A percentile compares a stretch with the other conserved stretches of the same genome.
Evolutionary conservation across 164 flowering plant species (phyloP).

Genomic region (Sedum album): DNA sequence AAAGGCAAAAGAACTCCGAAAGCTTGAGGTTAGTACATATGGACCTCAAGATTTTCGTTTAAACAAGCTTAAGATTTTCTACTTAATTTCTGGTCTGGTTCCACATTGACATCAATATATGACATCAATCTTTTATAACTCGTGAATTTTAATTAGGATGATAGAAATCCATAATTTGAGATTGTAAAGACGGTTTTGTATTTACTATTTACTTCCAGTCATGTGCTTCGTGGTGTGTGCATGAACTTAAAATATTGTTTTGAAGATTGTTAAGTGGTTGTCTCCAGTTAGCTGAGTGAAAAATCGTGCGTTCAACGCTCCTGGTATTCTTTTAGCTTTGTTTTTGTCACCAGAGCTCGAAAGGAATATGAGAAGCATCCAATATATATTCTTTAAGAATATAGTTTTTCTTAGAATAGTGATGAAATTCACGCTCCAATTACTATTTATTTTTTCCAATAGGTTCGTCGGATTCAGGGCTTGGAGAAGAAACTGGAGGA

Average conservation of each 20-base stretch:
- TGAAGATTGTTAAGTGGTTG: background rate
- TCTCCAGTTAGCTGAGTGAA: background rate
- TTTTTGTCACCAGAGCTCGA: background rate
- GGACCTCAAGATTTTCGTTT: background rate
- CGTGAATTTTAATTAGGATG: too few species aligned
- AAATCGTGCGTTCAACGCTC: background rate
- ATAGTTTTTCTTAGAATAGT: background rate
- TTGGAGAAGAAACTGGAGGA: conserved; percentile 30
- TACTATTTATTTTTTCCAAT: conserved; percentile 1
- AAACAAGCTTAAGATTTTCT: background rate
- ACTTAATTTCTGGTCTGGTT: background rate
- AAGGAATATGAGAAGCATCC: background rate
- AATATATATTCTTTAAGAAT: background rate
- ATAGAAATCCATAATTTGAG: background rate
- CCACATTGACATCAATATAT: too few species aligned
- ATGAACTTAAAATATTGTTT: background rate
- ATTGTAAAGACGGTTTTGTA: too few species aligned
- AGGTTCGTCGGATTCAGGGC: conserved; percentile 36
- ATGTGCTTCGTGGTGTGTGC: too few species aligned
- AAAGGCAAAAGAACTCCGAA: conserved; percentile 33
- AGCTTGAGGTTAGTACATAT: conserved; percentile 25
- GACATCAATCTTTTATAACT: too few species aligned
- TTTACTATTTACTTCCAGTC: too few species aligned
- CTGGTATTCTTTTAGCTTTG: background rate
- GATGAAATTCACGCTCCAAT: background rate